These are phyloP conservation scores for Pseudogymnoascus sp. DNA, from an alignment of 2,329 filamentous ascomycete species.

Conservation along the genomic window DNA sequence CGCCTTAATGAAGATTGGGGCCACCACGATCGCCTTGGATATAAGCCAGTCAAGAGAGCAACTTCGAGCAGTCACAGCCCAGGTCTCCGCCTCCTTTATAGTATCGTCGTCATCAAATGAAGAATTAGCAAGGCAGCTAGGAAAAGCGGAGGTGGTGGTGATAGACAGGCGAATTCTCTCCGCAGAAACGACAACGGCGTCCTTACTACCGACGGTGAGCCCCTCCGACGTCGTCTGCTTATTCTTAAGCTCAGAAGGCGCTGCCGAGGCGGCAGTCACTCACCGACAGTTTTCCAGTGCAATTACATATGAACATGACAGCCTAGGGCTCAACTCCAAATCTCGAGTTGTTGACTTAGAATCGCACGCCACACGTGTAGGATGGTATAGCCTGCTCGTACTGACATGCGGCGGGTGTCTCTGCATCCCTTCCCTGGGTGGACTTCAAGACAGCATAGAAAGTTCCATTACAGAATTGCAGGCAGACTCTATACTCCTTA, in stretches of 20 bases:
- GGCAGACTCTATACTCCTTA: not conserved
- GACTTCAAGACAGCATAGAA: not conserved
- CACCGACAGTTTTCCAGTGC: not conserved
- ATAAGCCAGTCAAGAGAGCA: conserved; percentile 10
- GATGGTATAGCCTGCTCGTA: not conserved
- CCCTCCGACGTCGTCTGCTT: not conserved
- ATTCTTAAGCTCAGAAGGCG: not conserved
- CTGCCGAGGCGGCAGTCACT: not conserved
- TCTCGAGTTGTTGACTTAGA: not conserved
- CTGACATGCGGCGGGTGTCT: conserved; percentile 14
- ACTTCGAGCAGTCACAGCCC: not conserved
- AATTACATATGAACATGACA: not conserved
- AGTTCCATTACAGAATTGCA: not conserved
- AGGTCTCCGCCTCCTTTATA: not conserved
- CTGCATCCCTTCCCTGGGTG: conserved; percentile 15
- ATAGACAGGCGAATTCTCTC: not conserved
- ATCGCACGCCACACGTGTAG: not conserved
- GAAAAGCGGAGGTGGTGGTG: not conserved
- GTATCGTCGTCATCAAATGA: not conserved
- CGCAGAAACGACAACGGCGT: not conserved
- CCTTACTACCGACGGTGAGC: not conserved
- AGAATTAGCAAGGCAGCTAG: not conserved
- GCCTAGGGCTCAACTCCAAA: not conserved
- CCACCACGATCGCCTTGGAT: conserved; percentile 25
- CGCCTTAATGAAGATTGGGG: conserved; percentile 23